phyloP scores from a whole-genome alignment of 805 yeast genomes.

The Yamadazyma ubonensis region DNA sequence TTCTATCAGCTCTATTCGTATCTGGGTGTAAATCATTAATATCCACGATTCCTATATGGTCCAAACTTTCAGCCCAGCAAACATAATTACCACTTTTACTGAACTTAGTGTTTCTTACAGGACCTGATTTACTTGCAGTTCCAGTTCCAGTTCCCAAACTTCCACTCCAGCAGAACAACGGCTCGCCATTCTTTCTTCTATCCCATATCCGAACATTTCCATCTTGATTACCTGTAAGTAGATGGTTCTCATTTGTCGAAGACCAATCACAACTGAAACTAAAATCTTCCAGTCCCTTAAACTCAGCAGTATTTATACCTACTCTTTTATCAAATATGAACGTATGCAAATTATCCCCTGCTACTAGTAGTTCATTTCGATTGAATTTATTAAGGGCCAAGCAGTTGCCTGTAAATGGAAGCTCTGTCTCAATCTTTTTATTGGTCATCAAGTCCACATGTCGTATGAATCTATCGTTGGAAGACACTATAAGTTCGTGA shows the following conservation, averaged over 20 bases:
- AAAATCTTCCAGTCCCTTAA: constrained; percentile 52
- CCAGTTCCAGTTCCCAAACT: constrained; percentile 23
- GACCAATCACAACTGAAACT: constrained; percentile 65
- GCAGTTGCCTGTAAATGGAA: constrained; percentile 53
- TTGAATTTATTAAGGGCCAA: constrained; percentile 41
- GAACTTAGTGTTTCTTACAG: constrained; percentile 54
- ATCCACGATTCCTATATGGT: constrained; percentile 52
- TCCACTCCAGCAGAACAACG: constrained; percentile 35
- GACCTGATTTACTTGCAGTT: constrained; percentile 32
- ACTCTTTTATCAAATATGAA: constrained; percentile 45
- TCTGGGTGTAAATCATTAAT: constrained; percentile 26
- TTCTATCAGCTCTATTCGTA: constrained; percentile 18
- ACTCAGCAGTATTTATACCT: constrained; percentile 16
- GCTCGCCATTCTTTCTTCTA: constrained; percentile 32
- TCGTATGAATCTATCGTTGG: constrained; percentile 49
- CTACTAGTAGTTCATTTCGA: constrained; percentile 40
- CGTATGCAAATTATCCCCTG: constrained; percentile 50
- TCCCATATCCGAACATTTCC: constrained; percentile 57
- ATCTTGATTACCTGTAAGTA: constrained; percentile 63
- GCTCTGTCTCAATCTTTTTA: constrained; percentile 15
- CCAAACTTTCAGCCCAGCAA: constrained; percentile 59
- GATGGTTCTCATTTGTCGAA: constrained; percentile 34
- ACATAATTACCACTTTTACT: constrained; percentile 45
- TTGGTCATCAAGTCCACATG: constrained; percentile 34
- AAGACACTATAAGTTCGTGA: constrained; percentile 42